phyloP scores from a whole-genome alignment of 73 alveolate species.

The Tetrahymena elliotti region DNA sequence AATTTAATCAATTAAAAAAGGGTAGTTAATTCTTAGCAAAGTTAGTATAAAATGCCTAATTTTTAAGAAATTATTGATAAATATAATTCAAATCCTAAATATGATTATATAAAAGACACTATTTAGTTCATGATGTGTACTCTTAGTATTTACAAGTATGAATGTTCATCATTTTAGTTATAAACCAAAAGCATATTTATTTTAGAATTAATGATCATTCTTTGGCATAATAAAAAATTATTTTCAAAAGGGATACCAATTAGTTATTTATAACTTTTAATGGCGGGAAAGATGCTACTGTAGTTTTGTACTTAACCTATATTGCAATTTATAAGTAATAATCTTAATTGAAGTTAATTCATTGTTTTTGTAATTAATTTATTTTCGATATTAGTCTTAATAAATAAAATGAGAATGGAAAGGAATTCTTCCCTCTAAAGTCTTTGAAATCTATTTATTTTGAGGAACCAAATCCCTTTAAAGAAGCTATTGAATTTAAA shows the following conservation, averaged over 20 bases:
- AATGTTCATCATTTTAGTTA: background rate
- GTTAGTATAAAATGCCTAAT: background rate
- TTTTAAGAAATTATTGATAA: background rate
- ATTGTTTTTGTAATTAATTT: too few species aligned
- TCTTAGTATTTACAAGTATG: background rate
- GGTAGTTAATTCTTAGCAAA: background rate
- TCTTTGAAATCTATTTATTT: conserved; percentile 22
- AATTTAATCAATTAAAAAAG: background rate
- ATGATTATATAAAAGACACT: background rate
- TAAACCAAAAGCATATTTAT: too few species aligned
- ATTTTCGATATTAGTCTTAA: background rate
- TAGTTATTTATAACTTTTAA: conserved; percentile 5
- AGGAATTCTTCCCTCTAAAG: background rate
- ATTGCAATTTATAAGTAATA: conserved; percentile 15
- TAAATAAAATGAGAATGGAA: background rate
- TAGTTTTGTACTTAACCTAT: conserved; percentile 13
- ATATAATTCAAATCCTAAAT: background rate
- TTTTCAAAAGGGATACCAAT: background rate
- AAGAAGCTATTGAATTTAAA: conserved; percentile 9
- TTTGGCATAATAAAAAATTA: too few species aligned
- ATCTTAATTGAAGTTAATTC: background rate
- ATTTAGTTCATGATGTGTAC: background rate
- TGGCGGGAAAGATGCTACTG: conserved; percentile 45
- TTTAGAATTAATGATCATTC: too few species aligned
- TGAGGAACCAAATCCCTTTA: conserved; percentile 19